Evolutionary conservation across 2,329 filamentous ascomycete species (phyloP), one percentile per base, ranked within the genome.

Genomic region (Teratosphaeria zuluensis): DNA sequence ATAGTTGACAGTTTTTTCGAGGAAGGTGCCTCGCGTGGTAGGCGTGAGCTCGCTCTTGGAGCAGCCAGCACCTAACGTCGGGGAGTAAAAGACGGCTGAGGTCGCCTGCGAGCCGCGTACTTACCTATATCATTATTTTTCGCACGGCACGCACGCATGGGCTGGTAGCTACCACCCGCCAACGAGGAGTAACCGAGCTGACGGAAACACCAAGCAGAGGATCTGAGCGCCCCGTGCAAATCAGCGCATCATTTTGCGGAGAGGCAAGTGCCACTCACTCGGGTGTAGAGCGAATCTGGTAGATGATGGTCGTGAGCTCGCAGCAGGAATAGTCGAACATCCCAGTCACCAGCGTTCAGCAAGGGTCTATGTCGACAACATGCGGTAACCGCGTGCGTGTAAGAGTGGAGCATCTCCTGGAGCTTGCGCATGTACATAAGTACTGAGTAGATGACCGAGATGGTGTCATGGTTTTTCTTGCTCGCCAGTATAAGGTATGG

Each of bases 231-330:
- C 33, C 24, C 11, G 54, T 35, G 54, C 42, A 28, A 38, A 56
- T 56, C 55, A 46, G 46, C 30, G 35, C 55, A 51, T 56, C 55
- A 51, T 16, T 31, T 24, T 32, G 55, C 28, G 51, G n/a, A 48
- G 42, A 48, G 42, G n/a, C 35, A 16, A 38, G 35, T 11, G 35
- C 35, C 35, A 38, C 35, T 16, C 12, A 16, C 12, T 16, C 35
- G 35, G 35, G 14, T 35, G 35, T n/a, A 38, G 12, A 38, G 33
- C 33, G 7, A 35, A 35, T 35, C 14, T 35, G 33, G 33, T 35
- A 35, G 33, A 35, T 35, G 33, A 35, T 35, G 33, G 14, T 14
- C 33, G 33, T 35, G 33, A 35, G 33, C 33, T 35, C 33, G 24
- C 24, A 28, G 24, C 24, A 28, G 24, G 24, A 28, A 28, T 11